Percentiles rank a stretch among this genome's conserved stretches.
Conservation (phyloP, 106 monocot species). For the Acorus calamus region DNA sequence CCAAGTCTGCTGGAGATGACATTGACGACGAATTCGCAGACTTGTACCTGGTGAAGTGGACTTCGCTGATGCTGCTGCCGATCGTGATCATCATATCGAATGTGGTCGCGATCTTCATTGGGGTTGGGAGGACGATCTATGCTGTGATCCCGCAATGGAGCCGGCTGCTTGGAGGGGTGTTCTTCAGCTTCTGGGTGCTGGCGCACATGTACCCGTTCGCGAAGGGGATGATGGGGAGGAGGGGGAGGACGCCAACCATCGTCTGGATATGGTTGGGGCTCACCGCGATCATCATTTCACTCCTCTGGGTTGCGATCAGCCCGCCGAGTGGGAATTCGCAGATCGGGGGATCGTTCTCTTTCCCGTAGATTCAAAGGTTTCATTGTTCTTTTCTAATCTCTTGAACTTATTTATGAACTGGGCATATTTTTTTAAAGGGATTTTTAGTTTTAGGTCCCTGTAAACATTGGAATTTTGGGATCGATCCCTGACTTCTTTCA, state of each 20-base stretch:
- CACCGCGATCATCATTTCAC: slow-evolving; percentile 75
- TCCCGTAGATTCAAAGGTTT: slow-evolving; percentile 18
- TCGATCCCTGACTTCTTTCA: no score
- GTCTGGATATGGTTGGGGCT: slow-evolving; percentile 83
- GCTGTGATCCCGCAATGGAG: slow-evolving; percentile 79
- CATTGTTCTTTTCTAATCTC: no score
- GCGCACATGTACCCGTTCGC: slow-evolving; percentile 79
- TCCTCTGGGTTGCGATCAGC: slow-evolving; percentile 68
- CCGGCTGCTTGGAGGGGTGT: slow-evolving; percentile 68
- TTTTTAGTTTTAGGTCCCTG: no score
- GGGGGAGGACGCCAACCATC: slow-evolving; percentile 76
- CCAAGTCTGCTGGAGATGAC: slow-evolving; percentile 42
- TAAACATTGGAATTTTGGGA: no score
- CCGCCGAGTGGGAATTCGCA: slow-evolving; percentile 37
- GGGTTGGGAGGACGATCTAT: slow-evolving; percentile 68
- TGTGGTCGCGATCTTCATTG: slow-evolving; percentile 70
- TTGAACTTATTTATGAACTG: no score
- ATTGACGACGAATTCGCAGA: slow-evolving; percentile 52
- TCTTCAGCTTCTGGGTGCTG: slow-evolving; percentile 95
- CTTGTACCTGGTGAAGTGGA: slow-evolving; percentile 51
- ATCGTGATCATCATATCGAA: slow-evolving; percentile 87
- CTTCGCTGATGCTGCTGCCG: slow-evolving; percentile 66
- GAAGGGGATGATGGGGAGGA: slow-evolving; percentile 81
- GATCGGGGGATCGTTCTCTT: slow-evolving; percentile 73
- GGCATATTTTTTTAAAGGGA: no score